Percentiles rank a stretch among this genome's conserved stretches.
phyloP scores from a whole-genome alignment of 495 filamentous ascomycete species.

The Penicillium diatomitis region DNA sequence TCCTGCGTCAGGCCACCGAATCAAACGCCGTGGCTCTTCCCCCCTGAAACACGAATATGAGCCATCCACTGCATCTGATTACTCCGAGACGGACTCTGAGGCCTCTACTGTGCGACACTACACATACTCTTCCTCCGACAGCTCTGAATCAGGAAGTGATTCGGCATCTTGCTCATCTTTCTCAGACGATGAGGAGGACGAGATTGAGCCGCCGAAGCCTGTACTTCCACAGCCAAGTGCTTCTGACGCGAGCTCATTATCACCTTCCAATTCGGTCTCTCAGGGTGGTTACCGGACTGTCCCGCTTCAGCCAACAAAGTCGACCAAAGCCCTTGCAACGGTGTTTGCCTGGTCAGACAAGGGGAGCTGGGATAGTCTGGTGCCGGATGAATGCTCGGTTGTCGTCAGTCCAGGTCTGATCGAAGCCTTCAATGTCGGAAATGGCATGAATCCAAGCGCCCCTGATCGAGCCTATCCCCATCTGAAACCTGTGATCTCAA shows the following conservation, averaged over 20 bases:
- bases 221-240: conserved; percentile 21
- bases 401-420: conserved; percentile 76
- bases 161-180: conserved; percentile 32
- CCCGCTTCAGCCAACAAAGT: conserved; percentile 45
- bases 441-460: conserved; percentile 17
- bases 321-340: conserved; percentile 58
- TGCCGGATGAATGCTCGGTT: conserved; percentile 68
- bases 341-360: conserved; percentile 81
- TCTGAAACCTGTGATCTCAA: conserved; percentile 57
- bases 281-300: conserved; percentile 54
- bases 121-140: conserved; percentile 37
- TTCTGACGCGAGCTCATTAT: conserved; percentile 44
- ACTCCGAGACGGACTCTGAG: conserved; percentile 39
- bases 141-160: conserved; percentile 32
- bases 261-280: conserved; percentile 69
- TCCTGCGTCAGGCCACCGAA: conserved; percentile 26
- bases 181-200: conserved; percentile 47
- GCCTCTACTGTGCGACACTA: conserved; percentile 44
- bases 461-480: conserved; percentile 21
- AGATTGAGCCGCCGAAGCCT: conserved; percentile 10
- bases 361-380: conserved; percentile 71
- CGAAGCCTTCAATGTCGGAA: conserved; percentile 64
- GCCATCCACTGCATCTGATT: conserved; percentile 71
- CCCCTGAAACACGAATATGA: conserved; percentile 97
- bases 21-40: conserved; percentile 72